These are phyloP conservation scores for Cordyceps cicadae DNA, from an alignment of 2,329 filamentous ascomycete genomes.

Conservation along the genomic window DNA sequence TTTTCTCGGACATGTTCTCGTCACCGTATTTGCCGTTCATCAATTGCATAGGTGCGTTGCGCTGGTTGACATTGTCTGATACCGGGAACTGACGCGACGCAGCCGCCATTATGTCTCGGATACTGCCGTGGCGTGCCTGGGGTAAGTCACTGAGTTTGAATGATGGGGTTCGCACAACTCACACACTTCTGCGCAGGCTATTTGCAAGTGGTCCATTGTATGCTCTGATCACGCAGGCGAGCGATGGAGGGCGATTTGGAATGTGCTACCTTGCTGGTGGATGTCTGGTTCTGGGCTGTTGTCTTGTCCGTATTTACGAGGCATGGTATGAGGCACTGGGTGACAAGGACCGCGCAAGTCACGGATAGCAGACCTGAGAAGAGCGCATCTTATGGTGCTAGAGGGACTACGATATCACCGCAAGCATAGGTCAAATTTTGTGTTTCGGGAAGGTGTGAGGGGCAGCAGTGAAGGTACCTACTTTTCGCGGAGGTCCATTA, in stretches of 20 bases:
- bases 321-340: background rate
- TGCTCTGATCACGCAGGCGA: background rate
- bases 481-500: too few species aligned
- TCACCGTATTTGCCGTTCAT: background rate
- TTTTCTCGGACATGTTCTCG: background rate
- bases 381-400: background rate
- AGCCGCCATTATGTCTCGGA: background rate
- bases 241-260: background rate
- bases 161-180: background rate
- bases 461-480: too few species aligned
- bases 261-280: background rate
- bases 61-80: background rate
- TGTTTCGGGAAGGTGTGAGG: too few species aligned
- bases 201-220: background rate
- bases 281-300: background rate
- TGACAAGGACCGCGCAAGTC: background rate
- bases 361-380: background rate
- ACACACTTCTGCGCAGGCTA: background rate
- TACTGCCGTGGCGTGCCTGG: background rate
- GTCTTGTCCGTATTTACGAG: background rate
- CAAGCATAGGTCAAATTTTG: too few species aligned
- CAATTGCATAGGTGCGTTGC: background rate
- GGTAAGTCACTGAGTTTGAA: background rate
- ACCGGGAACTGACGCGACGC: background rate
- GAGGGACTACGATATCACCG: too few species aligned